phyloP scores from a whole-genome alignment of 306 rosid species.

The Cucurbita moschata region DNA sequence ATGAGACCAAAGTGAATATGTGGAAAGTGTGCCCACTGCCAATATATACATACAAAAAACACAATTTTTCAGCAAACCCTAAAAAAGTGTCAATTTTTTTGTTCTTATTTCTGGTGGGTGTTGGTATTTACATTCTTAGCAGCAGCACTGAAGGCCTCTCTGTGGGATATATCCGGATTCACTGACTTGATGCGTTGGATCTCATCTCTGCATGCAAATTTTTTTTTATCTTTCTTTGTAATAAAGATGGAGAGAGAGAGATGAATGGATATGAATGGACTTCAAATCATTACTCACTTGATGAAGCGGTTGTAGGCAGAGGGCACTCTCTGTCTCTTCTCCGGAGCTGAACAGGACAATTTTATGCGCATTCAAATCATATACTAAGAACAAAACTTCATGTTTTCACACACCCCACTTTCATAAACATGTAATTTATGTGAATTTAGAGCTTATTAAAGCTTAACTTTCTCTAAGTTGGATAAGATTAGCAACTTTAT shows the following conservation, averaged over 20 bases:
- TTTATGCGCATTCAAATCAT: neutral
- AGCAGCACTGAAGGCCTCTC: slow-evolving; percentile 49
- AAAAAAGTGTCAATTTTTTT: neutral
- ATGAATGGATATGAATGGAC: neutral
- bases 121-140: slow-evolving; percentile 32
- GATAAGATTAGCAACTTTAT: no score
- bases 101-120: neutral
- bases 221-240: neutral
- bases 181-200: slow-evolving; percentile 50
- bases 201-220: slow-evolving; percentile 30
- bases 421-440: no score
- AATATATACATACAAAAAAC: neutral
- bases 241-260: no score
- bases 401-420: neutral
- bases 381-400: neutral
- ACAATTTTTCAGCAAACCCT: no score
- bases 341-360: slow-evolving; percentile 25
- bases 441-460: neutral
- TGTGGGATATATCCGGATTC: slow-evolving; percentile 41
- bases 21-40: slow-evolving; percentile 49
- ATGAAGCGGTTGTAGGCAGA: slow-evolving; percentile 45
- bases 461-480: neutral
- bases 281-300: slow-evolving; percentile 27
- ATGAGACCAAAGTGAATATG: slow-evolving; percentile 52
- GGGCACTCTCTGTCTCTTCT: slow-evolving; percentile 48